These are phyloP conservation scores for Luffa acutangula DNA, from an alignment of 306 rosid genomes.

Conservation along the genomic window DNA sequence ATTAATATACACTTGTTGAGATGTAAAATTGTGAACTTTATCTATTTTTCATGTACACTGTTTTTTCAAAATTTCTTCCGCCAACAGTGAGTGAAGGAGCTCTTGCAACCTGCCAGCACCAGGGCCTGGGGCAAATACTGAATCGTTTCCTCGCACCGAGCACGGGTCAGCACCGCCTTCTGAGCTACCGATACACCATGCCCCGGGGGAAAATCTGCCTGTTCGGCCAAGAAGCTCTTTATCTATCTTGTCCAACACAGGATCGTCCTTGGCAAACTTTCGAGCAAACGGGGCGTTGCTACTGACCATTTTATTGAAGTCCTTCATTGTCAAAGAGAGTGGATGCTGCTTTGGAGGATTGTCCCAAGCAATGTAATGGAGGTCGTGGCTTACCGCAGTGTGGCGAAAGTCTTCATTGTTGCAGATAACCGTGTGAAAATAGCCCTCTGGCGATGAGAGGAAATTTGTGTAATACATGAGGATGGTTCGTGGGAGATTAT, in stretches of 20 bases:
- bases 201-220: slow-evolving; percentile 63
- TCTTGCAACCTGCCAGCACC: slow-evolving; percentile 63
- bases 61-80: slow-evolving; percentile 49
- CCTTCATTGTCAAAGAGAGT: slow-evolving; percentile 49
- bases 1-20: slow-evolving; percentile 45
- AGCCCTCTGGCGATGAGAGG: slow-evolving; percentile 87
- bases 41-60: slow-evolving; percentile 52
- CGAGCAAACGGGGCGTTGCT: slow-evolving; percentile 89
- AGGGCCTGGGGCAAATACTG: slow-evolving; percentile 60
- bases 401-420: slow-evolving; percentile 54
- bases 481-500: slow-evolving; percentile 80
- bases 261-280: slow-evolving; percentile 71
- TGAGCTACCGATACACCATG: slow-evolving; percentile 66
- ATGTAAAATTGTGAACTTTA: slow-evolving; percentile 11
- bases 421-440: slow-evolving; percentile 83
- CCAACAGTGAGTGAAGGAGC: slow-evolving; percentile 44
- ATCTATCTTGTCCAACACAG: slow-evolving; percentile 80
- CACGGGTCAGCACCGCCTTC: slow-evolving; percentile 70
- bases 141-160: slow-evolving; percentile 51
- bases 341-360: slow-evolving; percentile 98
- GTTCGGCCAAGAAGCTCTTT: slow-evolving; percentile 67
- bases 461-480: slow-evolving; percentile 88
- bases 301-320: slow-evolving; percentile 65
- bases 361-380: slow-evolving; percentile 99
- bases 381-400: slow-evolving; percentile 76